phyloP scores from a whole-genome alignment of 164 flowering plant genomes.

The Nymphaea thermarum region DNA sequence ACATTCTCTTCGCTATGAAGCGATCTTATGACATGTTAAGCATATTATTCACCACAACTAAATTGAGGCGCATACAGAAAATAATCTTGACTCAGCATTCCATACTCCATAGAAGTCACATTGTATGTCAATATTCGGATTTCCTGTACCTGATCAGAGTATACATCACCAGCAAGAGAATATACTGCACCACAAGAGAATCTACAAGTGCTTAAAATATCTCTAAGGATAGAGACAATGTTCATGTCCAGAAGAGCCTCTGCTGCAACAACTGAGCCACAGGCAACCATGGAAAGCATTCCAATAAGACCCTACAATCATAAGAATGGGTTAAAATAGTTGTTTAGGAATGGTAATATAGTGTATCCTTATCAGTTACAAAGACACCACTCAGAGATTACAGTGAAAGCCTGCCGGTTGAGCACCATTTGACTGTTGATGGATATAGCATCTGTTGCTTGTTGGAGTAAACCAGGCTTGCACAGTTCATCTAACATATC shows the following conservation, averaged over 20 bases:
- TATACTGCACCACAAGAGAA: constrained; percentile 37
- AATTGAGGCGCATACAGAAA: not conserved
- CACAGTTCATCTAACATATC: constrained; percentile 62
- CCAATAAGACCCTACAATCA: constrained; percentile 61
- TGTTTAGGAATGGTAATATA: not conserved
- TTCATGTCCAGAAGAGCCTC: constrained; percentile 65
- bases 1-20: not conserved
- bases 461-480: constrained; percentile 57
- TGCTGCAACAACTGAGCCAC: constrained; percentile 57
- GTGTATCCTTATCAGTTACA: no score
- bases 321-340: not conserved
- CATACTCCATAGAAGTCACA: not conserved
- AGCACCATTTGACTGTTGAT: constrained; percentile 40
- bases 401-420: constrained; percentile 38
- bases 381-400: constrained; percentile 16
- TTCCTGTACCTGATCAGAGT: constrained; percentile 48
- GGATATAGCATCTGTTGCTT: constrained; percentile 39
- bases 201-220: constrained; percentile 39
- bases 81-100: not conserved
- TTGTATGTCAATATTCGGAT: no score
- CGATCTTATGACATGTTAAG: not conserved
- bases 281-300: constrained; percentile 58
- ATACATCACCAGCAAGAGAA: constrained; percentile 26
- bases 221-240: constrained; percentile 49
- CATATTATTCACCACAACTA: not conserved